Percentiles rank a stretch among this genome's conserved stretches.
These are phyloP conservation scores for Penicillium sp. DNA, from an alignment of 2,329 filamentous ascomycete species.

Conservation along the genomic window DNA sequence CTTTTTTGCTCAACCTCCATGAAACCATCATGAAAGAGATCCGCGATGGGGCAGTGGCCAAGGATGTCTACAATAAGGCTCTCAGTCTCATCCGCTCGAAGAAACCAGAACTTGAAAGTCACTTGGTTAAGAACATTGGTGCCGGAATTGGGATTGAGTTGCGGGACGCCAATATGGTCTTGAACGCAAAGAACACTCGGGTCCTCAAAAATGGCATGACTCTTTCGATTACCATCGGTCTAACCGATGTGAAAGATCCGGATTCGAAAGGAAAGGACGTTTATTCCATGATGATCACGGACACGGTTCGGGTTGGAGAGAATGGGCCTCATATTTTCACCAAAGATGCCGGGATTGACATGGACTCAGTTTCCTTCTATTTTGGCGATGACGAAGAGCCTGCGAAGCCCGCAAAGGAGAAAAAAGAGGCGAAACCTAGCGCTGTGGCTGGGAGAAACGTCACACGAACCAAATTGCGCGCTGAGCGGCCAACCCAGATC, in stretches of 20 bases:
- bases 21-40: constrained; percentile 86
- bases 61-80: constrained; percentile 89
- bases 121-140: constrained; percentile 89
- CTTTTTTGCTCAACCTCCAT: constrained; percentile 76
- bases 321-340: constrained; percentile 73
- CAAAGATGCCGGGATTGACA: constrained; percentile 80
- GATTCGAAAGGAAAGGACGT: constrained; percentile 78
- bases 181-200: constrained; percentile 81
- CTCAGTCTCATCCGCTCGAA: constrained; percentile 73
- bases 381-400: constrained; percentile 92
- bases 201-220: constrained; percentile 95
- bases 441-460: constrained; percentile 93
- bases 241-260: constrained; percentile 82
- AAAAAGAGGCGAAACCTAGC: constrained; percentile 72
- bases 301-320: constrained; percentile 82
- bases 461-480: constrained; percentile 84
- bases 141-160: constrained; percentile 90
- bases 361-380: constrained; percentile 95
- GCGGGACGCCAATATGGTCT: constrained; percentile 71
- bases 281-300: constrained; percentile 85
- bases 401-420: constrained; percentile 73
- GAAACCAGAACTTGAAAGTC: constrained; percentile 90
- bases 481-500: constrained; percentile 78
- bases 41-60: constrained; percentile 75
- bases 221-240: constrained; percentile 79